Evolutionary conservation across 495 filamentous ascomycete genomes (phyloP).

Genomic region (Astrothelium macrocarpum): DNA sequence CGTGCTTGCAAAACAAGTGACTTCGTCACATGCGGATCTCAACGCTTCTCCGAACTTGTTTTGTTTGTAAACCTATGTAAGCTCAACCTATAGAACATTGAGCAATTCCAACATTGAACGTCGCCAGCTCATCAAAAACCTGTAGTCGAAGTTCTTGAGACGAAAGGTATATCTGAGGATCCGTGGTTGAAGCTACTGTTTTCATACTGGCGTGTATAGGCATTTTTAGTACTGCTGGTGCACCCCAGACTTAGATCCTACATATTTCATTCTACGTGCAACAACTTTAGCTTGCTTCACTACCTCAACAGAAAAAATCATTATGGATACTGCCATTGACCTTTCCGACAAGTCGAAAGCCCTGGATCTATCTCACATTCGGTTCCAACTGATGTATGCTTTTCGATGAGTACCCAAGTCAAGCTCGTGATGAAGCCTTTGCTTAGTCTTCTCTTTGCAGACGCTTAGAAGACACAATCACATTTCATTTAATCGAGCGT

Average conservation of each 20-base stretch:
- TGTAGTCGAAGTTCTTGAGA: too few species aligned
- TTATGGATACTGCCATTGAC: slow-evolving; percentile 87
- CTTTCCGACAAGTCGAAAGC: slow-evolving; percentile 73
- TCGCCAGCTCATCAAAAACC: too few species aligned
- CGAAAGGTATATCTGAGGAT: too few species aligned
- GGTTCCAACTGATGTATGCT: slow-evolving; percentile 85
- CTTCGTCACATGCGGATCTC: not conserved
- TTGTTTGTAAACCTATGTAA: too few species aligned
- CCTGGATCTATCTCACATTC: slow-evolving; percentile 83
- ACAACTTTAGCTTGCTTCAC: too few species aligned
- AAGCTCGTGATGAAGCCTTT: not conserved
- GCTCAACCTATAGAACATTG: not conserved
- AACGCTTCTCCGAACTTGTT: not conserved
- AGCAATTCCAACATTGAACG: too few species aligned
- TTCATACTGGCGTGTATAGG: too few species aligned
- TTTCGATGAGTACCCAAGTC: slow-evolving; percentile 4
- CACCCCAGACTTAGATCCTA: too few species aligned
- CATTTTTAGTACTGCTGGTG: too few species aligned
- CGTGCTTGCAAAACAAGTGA: slow-evolving; percentile 1
- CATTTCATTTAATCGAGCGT: slow-evolving; percentile 94
- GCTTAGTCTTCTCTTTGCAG: slow-evolving; percentile 36
- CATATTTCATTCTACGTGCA: too few species aligned
- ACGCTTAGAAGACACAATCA: slow-evolving; percentile 96
- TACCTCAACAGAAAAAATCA: too few species aligned
- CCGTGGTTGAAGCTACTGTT: too few species aligned